Evolutionary conservation across 352 stramenopile genomes (phyloP).

Genomic region (Phytopythium sindhum): DNA sequence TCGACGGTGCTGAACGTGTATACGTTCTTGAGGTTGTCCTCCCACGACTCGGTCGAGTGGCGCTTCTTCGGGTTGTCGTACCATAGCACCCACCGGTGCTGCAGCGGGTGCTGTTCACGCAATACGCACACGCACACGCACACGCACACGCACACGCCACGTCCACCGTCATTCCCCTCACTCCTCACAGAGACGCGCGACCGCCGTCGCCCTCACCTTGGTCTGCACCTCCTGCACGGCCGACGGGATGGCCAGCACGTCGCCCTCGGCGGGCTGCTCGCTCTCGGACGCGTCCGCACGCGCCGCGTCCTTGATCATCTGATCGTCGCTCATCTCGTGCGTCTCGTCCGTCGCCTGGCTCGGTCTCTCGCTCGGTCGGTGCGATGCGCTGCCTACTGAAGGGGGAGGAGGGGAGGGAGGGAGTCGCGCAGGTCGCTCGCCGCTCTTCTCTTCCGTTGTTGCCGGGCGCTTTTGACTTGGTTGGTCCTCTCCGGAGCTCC

Average conservation of each 20-base stretch:
- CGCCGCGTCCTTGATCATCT: slow-evolving; percentile 22
- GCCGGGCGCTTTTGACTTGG: slow-evolving; percentile 15
- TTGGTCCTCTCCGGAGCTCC: slow-evolving; percentile 18
- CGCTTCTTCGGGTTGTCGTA: slow-evolving; percentile 91
- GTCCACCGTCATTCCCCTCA: slow-evolving; percentile 11
- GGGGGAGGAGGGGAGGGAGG: background rate
- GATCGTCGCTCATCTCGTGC: slow-evolving; percentile 44
- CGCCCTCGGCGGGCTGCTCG: slow-evolving; percentile 14
- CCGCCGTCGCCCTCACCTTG: slow-evolving; percentile 32
- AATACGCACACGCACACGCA: slow-evolving; percentile 9
- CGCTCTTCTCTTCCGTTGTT: slow-evolving; percentile 14
- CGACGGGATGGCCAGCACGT: slow-evolving; percentile 31
- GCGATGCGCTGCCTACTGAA: background rate
- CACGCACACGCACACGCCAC: slow-evolving; percentile 10
- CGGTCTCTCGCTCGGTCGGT: background rate
- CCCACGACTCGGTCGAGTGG: slow-evolving; percentile 83
- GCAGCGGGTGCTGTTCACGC: slow-evolving; percentile 64
- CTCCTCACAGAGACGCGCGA: too few relatives aligned
- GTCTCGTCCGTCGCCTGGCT: background rate
- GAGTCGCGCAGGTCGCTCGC: background rate
- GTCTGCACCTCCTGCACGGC: slow-evolving; percentile 44
- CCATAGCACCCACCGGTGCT: slow-evolving; percentile 88
- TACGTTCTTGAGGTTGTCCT: slow-evolving; percentile 90
- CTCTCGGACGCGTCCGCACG: slow-evolving; percentile 25
- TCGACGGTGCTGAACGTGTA: slow-evolving; percentile 95